Evolutionary conservation across 345 rosid species (phyloP), one percentile per base, ranked within the genome.

Genomic region (Rhodomyrtus tomentosa): DNA sequence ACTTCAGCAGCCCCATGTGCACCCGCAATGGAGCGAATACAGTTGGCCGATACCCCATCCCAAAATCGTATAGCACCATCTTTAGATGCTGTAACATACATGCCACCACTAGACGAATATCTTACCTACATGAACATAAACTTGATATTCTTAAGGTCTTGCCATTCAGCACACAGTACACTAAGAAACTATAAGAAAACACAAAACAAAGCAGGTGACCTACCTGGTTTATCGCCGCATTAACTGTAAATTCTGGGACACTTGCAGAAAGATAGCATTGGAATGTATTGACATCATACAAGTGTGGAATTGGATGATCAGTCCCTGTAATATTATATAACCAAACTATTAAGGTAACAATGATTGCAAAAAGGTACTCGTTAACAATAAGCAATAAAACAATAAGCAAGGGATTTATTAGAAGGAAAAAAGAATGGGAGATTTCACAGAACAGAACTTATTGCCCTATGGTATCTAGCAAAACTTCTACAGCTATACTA

Each of bases 221-320:
- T 89, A 91, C 99, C 95, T 96, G 99, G 88, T 96, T 93, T 85
- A 96, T 96, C 88, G 93, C 96, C 83, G 97, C 95, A 85, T 87
- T 92, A 83, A 81, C 90, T 22, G 94, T 92, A 83, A 84, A 91
- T 79, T 93, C 95, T 11, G 94, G 91, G 82, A 72, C 87, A 85
- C 87, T 94, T 50, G 95, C 90, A 79, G 96, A 68, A 68, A 68
- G 76, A 68, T 32, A 68, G 45, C 76, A 68, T 68, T 68, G 76
- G 76, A 68, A 68, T 68, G 76, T 68, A 10, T 68, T 68, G 59
- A 94, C 93, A 91, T 96, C 98, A 48, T 96, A 94, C 85, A 96
- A 89, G 89, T 93, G 99, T 55, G 96, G 88, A 88, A 95, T 88
- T 81, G 90, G 89, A 91, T 96, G 99, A 88, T 93, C 96, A 12